Evolutionary conservation across 2,329 filamentous ascomycete genomes (phyloP).

Genomic region (Hymenotorrendiella dingleyae): DNA sequence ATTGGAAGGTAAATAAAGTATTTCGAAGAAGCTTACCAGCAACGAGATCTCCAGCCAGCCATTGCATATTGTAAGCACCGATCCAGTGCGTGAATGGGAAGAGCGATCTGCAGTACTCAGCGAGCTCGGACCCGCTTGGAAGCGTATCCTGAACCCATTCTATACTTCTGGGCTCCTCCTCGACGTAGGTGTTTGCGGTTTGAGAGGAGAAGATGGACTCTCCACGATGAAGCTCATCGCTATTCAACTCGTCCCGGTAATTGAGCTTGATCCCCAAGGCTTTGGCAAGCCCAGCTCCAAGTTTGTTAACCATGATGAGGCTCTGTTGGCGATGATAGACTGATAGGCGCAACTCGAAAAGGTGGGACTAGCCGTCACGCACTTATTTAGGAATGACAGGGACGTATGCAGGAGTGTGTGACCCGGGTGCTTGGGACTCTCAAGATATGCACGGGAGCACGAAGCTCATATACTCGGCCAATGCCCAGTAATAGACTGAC

Average conservation of each 20-base stretch:
- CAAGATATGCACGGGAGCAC: constrained; percentile 3
- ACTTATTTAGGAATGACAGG: too few species aligned
- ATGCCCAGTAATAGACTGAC: too few species aligned
- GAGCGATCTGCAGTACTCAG: constrained; percentile 60
- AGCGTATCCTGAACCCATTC: constrained; percentile 66
- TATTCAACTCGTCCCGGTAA: constrained; percentile 54
- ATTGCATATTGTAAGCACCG: constrained; percentile 77
- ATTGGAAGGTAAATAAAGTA: neutral
- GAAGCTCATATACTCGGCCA: constrained; percentile 18
- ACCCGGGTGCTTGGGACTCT: too few species aligned
- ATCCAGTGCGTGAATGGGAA: constrained; percentile 95
- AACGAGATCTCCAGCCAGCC: constrained; percentile 83
- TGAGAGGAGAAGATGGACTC: constrained; percentile 73
- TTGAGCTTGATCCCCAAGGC: constrained; percentile 76
- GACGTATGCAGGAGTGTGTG: too few species aligned
- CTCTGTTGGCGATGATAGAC: too few species aligned
- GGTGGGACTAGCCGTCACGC: too few species aligned
- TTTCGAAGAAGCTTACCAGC: constrained; percentile 53
- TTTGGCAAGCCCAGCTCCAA: constrained; percentile 72
- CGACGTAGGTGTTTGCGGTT: constrained; percentile 73
- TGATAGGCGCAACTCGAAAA: too few species aligned
- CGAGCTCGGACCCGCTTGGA: constrained; percentile 51
- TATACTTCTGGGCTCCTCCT: constrained; percentile 67
- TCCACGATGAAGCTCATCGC: constrained; percentile 60
- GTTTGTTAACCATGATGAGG: constrained; percentile 36